These are phyloP conservation scores for Sequoiadendron giganteum DNA, from an alignment of 75 land plant species.

Conservation along the genomic window DNA sequence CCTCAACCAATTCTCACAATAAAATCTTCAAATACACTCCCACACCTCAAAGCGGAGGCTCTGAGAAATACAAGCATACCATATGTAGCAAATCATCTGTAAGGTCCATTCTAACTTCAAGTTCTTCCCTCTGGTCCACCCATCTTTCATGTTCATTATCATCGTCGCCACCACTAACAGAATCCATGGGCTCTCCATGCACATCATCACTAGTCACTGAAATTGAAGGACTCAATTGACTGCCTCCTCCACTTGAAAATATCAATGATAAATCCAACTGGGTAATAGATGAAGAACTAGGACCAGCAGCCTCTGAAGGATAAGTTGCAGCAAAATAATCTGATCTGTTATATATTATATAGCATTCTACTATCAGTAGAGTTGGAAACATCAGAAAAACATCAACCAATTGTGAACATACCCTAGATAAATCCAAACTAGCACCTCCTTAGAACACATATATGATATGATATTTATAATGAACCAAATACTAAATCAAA, in stretches of 20 bases:
- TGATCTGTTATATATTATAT: constrained; percentile 8
- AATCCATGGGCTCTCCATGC: constrained; percentile 4
- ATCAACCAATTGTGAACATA: not conserved
- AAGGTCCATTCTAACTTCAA: constrained; percentile 70
- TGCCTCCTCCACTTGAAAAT: not conserved
- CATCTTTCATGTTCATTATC: constrained; percentile 15
- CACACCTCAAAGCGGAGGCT: constrained; percentile 1
- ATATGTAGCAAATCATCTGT: constrained; percentile 93
- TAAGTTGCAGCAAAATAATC: not conserved
- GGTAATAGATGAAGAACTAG: not conserved
- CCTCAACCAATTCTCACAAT: not conserved
- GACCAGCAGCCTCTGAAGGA: constrained; percentile 2
- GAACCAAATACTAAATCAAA: not conserved
- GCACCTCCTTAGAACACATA: not conserved
- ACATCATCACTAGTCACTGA: too few species aligned
- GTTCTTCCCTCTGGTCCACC: constrained; percentile 22
- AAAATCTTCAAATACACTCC: constrained; percentile 10
- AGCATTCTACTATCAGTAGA: not conserved
- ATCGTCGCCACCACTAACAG: constrained; percentile 15
- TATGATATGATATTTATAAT: not conserved
- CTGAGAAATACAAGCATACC: constrained; percentile 38
- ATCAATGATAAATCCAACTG: not conserved
- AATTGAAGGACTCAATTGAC: not conserved
- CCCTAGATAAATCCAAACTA: not conserved
- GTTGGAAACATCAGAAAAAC: not conserved